A percentile compares a stretch with the other conserved stretches of the same genome.
These are phyloP conservation scores for Aureobasidium musti DNA, from an alignment of 2,329 filamentous ascomycete genomes.

Conservation along the genomic window DNA sequence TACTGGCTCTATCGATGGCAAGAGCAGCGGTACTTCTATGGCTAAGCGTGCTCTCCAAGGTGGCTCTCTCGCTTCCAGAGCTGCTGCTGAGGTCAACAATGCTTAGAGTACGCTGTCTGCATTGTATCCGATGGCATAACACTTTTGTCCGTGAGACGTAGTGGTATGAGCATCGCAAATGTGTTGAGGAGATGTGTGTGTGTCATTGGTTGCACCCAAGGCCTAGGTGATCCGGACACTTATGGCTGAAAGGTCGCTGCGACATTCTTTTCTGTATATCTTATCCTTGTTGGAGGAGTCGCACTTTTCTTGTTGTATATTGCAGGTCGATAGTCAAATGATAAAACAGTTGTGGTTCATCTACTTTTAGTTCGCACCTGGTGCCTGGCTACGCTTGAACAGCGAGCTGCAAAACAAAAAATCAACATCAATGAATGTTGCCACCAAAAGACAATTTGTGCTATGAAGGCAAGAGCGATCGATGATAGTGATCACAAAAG, in stretches of 20 bases:
- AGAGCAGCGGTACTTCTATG: not conserved
- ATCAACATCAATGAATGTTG: too few relatives aligned
- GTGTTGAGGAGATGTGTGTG: not conserved
- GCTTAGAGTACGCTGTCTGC: not conserved
- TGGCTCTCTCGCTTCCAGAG: not conserved
- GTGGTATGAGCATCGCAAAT: not conserved
- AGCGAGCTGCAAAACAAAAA: too few relatives aligned
- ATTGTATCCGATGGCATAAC: not conserved
- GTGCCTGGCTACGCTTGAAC: not conserved
- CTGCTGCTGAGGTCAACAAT: not conserved
- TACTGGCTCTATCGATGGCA: constrained; percentile 29
- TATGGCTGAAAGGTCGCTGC: not conserved
- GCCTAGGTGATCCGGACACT: not conserved
- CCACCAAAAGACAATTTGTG: too few relatives aligned
- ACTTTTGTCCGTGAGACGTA: not conserved
- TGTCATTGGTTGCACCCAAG: not conserved
- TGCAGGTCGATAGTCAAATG: not conserved
- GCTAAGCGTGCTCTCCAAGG: not conserved
- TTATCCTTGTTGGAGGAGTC: not conserved
- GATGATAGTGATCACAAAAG: too few relatives aligned
- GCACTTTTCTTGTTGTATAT: not conserved
- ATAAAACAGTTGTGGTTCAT: not conserved
- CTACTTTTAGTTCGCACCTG: not conserved
- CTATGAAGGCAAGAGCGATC: too few relatives aligned
- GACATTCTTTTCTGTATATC: not conserved